Conservation (phyloP, 140 eudicot genomes). For the Senecio squalidus region DNA sequence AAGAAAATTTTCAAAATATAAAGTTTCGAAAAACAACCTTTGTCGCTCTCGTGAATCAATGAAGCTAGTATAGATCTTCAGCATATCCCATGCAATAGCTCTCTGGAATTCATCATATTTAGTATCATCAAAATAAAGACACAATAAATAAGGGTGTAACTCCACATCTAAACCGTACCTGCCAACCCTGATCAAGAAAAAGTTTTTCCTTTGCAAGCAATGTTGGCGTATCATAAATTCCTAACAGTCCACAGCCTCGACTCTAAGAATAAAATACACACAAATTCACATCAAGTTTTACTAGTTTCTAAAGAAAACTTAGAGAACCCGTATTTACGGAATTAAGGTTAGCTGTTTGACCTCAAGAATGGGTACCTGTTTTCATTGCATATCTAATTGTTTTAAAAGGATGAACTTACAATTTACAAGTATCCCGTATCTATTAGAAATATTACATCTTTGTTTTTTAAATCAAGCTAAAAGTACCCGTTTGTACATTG, state of each 20-base stretch:
- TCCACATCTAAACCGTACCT: constrained; percentile 44
- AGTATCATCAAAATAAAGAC: constrained; percentile 19
- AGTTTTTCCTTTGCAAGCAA: constrained; percentile 79
- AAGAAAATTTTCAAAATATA: too few relatives aligned
- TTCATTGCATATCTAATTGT: too few relatives aligned
- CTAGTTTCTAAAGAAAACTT: neutral
- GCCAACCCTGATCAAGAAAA: constrained; percentile 96
- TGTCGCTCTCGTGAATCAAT: constrained; percentile 89
- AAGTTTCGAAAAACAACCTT: constrained; percentile 38
- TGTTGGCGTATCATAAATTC: constrained; percentile 93
- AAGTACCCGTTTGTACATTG: too few relatives aligned
- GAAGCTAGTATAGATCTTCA: constrained; percentile 66
- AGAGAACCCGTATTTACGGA: neutral
- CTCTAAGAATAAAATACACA: constrained; percentile 42
- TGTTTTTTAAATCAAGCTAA: too few relatives aligned
- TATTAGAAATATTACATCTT: too few relatives aligned
- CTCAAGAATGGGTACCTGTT: too few relatives aligned
- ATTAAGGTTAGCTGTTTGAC: too few relatives aligned
- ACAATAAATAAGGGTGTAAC: neutral
- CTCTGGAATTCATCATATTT: constrained; percentile 44
- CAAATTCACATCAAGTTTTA: constrained; percentile 5
- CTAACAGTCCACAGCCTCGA: constrained; percentile 91
- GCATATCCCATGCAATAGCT: constrained; percentile 98
- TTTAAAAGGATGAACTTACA: too few relatives aligned
- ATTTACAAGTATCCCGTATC: too few relatives aligned